A percentile compares a stretch with the other conserved stretches of the same genome.
phyloP scores from a whole-genome alignment of 2,329 filamentous ascomycete species.

The Xylaria sp. region DNA sequence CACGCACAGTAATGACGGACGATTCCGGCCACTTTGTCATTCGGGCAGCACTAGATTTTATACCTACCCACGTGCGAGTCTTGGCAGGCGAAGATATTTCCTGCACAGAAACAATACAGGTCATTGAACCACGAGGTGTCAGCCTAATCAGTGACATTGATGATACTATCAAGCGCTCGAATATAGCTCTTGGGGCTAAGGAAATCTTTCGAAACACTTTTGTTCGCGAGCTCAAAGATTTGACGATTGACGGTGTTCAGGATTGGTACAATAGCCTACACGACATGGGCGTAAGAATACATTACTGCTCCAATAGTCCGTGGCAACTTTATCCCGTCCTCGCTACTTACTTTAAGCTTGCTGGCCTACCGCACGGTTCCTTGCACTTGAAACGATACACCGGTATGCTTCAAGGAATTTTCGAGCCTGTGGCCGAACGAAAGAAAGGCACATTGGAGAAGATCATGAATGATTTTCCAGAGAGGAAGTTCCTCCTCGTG shows the following conservation, averaged over 20 bases:
- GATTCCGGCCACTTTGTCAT: slow-evolving; percentile 88
- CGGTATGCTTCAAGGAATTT: slow-evolving; percentile 97
- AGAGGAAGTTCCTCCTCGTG: slow-evolving; percentile 88
- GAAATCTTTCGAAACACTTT: slow-evolving; percentile 98
- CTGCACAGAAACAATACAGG: slow-evolving; percentile 78
- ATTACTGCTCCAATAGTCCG: slow-evolving; percentile 99
- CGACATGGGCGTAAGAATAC: slow-evolving; percentile 84
- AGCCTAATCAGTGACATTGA: slow-evolving; percentile 98
- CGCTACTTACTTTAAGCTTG: slow-evolving; percentile 83
- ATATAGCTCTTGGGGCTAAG: slow-evolving; percentile 84
- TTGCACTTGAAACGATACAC: slow-evolving; percentile 97
- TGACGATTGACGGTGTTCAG: slow-evolving; percentile 86
- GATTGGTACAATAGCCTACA: slow-evolving; percentile 89
- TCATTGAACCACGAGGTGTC: slow-evolving; percentile 82
- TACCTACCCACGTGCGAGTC: slow-evolving; percentile 89
- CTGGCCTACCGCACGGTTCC: slow-evolving; percentile 85
- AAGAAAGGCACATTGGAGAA: slow-evolving; percentile 90
- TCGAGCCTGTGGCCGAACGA: slow-evolving; percentile 94
- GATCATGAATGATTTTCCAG: slow-evolving; percentile 88
- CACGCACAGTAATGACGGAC: slow-evolving; percentile 85
- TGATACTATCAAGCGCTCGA: slow-evolving; percentile 96
- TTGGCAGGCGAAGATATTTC: slow-evolving; percentile 88
- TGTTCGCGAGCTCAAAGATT: slow-evolving; percentile 81
- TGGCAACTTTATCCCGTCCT: slow-evolving; percentile 97
- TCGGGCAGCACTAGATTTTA: slow-evolving; percentile 84